Base-by-base conservation (phyloP, 2,329 filamentous ascomycete species). In the Penicillium fuscoglaucum region DNA sequence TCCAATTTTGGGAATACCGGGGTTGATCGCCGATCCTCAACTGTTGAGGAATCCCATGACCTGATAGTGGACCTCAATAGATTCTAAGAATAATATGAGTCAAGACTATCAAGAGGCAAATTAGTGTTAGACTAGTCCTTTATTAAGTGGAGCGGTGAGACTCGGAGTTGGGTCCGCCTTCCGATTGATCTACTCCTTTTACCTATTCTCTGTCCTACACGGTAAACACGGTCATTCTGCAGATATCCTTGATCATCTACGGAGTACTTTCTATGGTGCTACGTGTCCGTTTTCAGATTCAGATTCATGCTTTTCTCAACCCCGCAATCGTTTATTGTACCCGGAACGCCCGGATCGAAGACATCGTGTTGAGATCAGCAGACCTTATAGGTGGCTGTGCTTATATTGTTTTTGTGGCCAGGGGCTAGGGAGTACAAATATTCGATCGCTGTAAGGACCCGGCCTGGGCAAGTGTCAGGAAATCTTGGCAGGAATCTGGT, bases 141-240 rank as follows among this genome's bases (percentile, higher is more conserved):
- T 24, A 21, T 28, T 41, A 45, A 50, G 63, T 59, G 64, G 56
- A 60, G 66, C 61, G 65, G 64, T 66, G 60, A 66, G 50, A 50
- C 8, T 37, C 54, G 54, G 54, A 57, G 47, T 52, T 52, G 33
- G 17, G 24, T n/a, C 40, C 48, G 47, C 40, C 48, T 52, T 57
- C 54, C 50, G 55, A 52, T 15, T 37, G 52, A 55, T 47, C 41
- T 52, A 39, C 39, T 7, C 17, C 44, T 43, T 29, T 21, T 52
- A 29, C 17, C 28, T 29, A 54, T 44, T 43, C 50, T 48, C 35
- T 19, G 28, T 31, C 33, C 45, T 56, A 59, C 52, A 45, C 51
- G 12, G 50, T 53, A 54, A 31, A 45, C 24, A 46, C 17, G 4
- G 12, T 57, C 26, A 37, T 37, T 48, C 21, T 12, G 3, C 17